These are phyloP conservation scores for Diaporthe sp. DNA, from an alignment of 2,329 filamentous ascomycete genomes.

Conservation along the genomic window DNA sequence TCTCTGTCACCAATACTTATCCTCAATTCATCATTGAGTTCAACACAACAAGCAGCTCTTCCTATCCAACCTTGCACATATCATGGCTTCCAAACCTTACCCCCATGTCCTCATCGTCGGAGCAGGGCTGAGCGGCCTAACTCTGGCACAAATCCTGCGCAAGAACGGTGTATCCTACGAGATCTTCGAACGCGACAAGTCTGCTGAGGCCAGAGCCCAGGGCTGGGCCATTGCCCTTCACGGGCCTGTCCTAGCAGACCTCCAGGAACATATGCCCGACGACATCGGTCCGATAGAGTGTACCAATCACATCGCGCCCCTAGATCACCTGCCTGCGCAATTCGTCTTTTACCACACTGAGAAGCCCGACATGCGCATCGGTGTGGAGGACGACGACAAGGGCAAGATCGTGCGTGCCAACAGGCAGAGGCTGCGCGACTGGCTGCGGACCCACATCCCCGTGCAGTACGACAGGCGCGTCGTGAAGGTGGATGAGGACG, in stretches of 20 bases:
- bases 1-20: background rate
- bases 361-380: slow-evolving; percentile 38
- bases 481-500: slow-evolving; percentile 51
- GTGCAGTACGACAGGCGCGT: slow-evolving; percentile 58
- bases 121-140: slow-evolving; percentile 58
- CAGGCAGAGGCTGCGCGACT: slow-evolving; percentile 47
- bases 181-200: slow-evolving; percentile 56
- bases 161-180: slow-evolving; percentile 51
- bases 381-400: slow-evolving; percentile 47
- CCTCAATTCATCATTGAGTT: background rate
- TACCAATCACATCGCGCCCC: slow-evolving; percentile 46
- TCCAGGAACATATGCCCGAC: slow-evolving; percentile 43
- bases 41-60: background rate
- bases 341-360: slow-evolving; percentile 41
- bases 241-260: slow-evolving; percentile 44
- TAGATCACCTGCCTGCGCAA: slow-evolving; percentile 46
- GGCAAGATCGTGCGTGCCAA: slow-evolving; percentile 51
- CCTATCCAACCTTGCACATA: background rate
- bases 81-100: slow-evolving; percentile 19
- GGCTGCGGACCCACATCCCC: slow-evolving; percentile 47
- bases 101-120: slow-evolving; percentile 56
- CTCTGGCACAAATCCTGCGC: slow-evolving; percentile 56
- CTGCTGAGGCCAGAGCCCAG: slow-evolving; percentile 43
- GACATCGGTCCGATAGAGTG: slow-evolving; percentile 44
- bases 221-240: slow-evolving; percentile 52